Percentiles rank a stretch among this genome's conserved stretches.
Conservation (phyloP, 352 stramenopile species). For the Thalassiosira ordinaria region DNA sequence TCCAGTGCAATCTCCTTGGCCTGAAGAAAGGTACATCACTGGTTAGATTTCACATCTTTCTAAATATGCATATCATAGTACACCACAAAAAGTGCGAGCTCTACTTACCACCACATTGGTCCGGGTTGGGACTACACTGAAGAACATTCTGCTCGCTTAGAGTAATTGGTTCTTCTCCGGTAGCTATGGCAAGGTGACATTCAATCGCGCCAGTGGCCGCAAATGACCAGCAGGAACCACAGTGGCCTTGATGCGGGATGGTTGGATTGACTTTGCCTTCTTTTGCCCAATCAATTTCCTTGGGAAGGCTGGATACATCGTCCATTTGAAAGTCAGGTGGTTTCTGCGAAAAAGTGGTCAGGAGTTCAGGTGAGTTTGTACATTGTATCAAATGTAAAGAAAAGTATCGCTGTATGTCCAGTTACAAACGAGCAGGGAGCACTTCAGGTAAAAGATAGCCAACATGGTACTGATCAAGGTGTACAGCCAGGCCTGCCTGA, state of each 20-base stretch:
- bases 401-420: no score
- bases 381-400: no score
- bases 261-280: slow-evolving; percentile 67
- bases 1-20: slow-evolving; percentile 79
- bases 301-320: slow-evolving; percentile 60
- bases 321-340: slow-evolving; percentile 54
- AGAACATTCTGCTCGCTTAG: slow-evolving; percentile 83
- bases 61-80: no score
- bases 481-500: no score
- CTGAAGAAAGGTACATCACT: no score
- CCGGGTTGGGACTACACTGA: slow-evolving; percentile 78
- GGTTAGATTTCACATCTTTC: no score
- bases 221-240: slow-evolving; percentile 87
- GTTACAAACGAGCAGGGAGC: no score
- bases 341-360: no score
- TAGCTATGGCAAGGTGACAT: slow-evolving; percentile 79
- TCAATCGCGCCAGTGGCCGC: slow-evolving; percentile 77
- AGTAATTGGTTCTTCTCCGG: slow-evolving; percentile 61
- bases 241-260: slow-evolving; percentile 84
- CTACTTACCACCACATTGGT: slow-evolving; percentile 86
- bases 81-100: no score
- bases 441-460: no score
- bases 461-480: no score
- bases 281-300: slow-evolving; percentile 78
- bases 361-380: no score